Conservation (phyloP, 2,329 filamentous ascomycete species). For the Aspergillus fumigatiaffinis region DNA sequence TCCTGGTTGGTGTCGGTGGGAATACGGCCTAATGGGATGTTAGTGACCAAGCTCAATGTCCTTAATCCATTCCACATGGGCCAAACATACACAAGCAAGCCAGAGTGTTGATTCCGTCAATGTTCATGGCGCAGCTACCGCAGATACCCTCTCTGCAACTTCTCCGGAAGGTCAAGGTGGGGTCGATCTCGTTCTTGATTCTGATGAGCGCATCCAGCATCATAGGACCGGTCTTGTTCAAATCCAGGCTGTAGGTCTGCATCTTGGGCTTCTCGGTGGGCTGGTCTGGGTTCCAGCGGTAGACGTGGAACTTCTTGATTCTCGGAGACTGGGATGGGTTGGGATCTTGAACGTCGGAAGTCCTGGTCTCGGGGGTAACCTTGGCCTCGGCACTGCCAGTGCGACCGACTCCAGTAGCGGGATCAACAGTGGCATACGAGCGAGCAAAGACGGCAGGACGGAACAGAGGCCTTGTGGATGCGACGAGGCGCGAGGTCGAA, state of each 20-base stretch:
- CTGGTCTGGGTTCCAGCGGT: slow-evolving; percentile 95
- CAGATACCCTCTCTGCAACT: slow-evolving; percentile 98
- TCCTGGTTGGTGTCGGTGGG: slow-evolving; percentile 76
- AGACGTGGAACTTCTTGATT: slow-evolving; percentile 96
- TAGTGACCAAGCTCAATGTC: slow-evolving; percentile 7
- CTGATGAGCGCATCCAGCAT: slow-evolving; percentile 92
- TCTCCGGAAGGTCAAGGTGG: slow-evolving; percentile 90
- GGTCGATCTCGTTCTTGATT: slow-evolving; percentile 99
- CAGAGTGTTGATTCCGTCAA: slow-evolving; percentile 96
- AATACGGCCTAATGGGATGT: slow-evolving; percentile 69
- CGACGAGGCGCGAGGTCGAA: slow-evolving; percentile 44
- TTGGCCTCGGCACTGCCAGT: slow-evolving; percentile 26
- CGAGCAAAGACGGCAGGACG: slow-evolving; percentile 38
- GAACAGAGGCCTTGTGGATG: slow-evolving; percentile 41
- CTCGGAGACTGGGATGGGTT: slow-evolving; percentile 53
- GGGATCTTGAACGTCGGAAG: slow-evolving; percentile 60
- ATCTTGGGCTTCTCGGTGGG: slow-evolving; percentile 90
- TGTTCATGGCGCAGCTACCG: slow-evolving; percentile 99
- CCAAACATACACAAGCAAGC: slow-evolving; percentile 87
- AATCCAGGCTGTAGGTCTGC: slow-evolving; percentile 89
- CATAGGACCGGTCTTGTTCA: slow-evolving; percentile 99
- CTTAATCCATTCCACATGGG: not conserved
- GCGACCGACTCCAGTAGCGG: slow-evolving; percentile 27
- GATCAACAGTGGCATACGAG: slow-evolving; percentile 47
- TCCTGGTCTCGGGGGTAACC: slow-evolving; percentile 48